These are phyloP conservation scores for Leishmania amazonensis DNA, from an alignment of 208 protist species.

Conservation along the genomic window DNA sequence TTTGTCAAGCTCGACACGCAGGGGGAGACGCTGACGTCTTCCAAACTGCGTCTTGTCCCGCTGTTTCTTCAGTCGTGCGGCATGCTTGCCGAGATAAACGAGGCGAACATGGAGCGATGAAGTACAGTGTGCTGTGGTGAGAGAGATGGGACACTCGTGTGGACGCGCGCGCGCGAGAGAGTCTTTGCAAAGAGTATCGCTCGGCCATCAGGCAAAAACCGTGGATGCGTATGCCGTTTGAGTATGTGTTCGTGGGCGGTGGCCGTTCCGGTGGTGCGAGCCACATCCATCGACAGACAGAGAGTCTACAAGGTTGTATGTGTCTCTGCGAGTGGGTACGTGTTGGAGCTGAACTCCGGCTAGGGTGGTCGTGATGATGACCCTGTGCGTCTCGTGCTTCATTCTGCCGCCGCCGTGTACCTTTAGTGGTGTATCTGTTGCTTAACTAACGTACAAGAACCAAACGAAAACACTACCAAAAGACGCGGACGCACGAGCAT, in stretches of 20 bases:
- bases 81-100: slow-evolving; percentile 47
- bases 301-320: not conserved
- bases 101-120: slow-evolving; percentile 10
- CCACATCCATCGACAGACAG: not conserved
- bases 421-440: not conserved
- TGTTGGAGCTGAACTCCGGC: not conserved
- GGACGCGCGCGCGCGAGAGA: not conserved
- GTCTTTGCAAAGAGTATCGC: not conserved
- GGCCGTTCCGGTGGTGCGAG: no score
- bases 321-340: not conserved
- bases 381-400: not conserved
- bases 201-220: not conserved
- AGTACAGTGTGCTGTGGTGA: not conserved
- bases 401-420: not conserved
- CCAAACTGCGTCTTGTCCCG: slow-evolving; percentile 20
- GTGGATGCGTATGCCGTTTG: not conserved
- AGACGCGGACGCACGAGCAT: not conserved
- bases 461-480: not conserved
- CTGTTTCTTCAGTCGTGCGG: slow-evolving; percentile 49
- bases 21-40: slow-evolving; percentile 21
- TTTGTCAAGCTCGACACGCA: slow-evolving; percentile 39
- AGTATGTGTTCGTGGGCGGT: not conserved
- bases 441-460: not conserved
- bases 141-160: not conserved
- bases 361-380: not conserved